Evolutionary conservation across 257 asterid species (phyloP).

Genomic region (Jacaranda mimosifolia): DNA sequence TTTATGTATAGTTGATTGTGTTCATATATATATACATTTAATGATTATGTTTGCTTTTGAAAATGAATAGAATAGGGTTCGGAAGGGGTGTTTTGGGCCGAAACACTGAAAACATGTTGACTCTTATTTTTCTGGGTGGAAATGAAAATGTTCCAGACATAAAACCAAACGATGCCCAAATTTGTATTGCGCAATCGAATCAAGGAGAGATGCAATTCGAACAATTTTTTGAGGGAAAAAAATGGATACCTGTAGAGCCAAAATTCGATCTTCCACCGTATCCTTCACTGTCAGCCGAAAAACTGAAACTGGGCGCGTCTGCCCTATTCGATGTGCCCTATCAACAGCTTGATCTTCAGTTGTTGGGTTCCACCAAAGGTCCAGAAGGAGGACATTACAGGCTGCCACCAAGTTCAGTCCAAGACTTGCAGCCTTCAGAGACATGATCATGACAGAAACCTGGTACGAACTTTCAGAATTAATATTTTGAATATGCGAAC

Average conservation of each 20-base stretch:
- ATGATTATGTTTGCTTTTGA: too few relatives aligned
- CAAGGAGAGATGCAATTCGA: neutral
- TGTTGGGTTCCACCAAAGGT: conserved; percentile 99
- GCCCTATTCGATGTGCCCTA: conserved; percentile 98
- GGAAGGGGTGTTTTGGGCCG: too few relatives aligned
- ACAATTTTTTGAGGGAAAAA: conserved; percentile 4
- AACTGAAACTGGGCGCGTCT: conserved; percentile 93
- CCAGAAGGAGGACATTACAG: conserved; percentile 88
- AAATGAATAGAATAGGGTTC: too few relatives aligned
- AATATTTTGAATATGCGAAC: conserved; percentile 14
- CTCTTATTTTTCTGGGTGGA: too few relatives aligned
- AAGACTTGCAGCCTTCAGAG: conserved; percentile 97
- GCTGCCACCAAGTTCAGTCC: conserved; percentile 99
- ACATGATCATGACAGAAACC: conserved; percentile 97
- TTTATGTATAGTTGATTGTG: too few relatives aligned
- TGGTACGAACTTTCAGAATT: conserved; percentile 38
- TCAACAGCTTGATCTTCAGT: conserved; percentile 99
- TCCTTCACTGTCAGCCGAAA: conserved; percentile 89
- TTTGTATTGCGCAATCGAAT: neutral
- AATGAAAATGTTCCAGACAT: too few relatives aligned
- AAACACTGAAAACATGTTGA: too few relatives aligned
- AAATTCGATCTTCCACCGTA: conserved; percentile 97
- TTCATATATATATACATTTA: too few relatives aligned
- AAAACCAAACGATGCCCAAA: too few relatives aligned
- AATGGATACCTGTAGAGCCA: conserved; percentile 85